Base-by-base conservation (phyloP, 805 yeast genomes). In the Candida andamanensis region DNA sequence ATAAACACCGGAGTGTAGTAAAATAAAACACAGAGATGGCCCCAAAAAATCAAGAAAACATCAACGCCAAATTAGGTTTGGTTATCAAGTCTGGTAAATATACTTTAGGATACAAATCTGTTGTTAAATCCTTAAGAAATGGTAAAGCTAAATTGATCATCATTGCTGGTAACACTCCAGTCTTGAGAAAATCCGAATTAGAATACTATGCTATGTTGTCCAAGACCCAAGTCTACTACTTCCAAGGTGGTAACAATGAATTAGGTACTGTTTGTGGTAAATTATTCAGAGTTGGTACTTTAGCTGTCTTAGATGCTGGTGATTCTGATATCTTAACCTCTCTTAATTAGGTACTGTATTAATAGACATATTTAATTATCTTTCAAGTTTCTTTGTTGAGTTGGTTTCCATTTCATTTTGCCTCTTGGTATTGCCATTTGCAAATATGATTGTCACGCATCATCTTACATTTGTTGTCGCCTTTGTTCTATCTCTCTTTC, bases 161-260 rank as follows among this genome's bases (percentile, higher is more conserved):
- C 76, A 80, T 92, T 63, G 95, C 99, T 61, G 92, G 94, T 68
- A 92, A 92, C 92, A 92, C 97, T 63, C 98, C 98, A 76, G 95
- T 90, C 61, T 84, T 92, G 72, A 90, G 97, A 83, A 90, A 92
- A 79, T 86, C 97, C 56, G 99, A 92, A 82, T 81, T 92, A 71
- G 98, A 92, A 80, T 92, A 92, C 83, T 92, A 92, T 86, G 97
- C 97, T 64, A 90, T 92, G 98, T 83, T 92, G 70, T 84, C 97
- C 69, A 90, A 89, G 85, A 85, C 96, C 68, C 78, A 78, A 63
- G 82, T 80, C 52, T 89, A 90, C 92, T 94, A 89, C 89, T 92
- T 89, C 95, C 92, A 82, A 74, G 97, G 97, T 79, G 95, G 95
- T 72, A 90, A 90, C 96, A 90, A 90, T 76, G 97, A 90, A 78